These are phyloP conservation scores for Lachnellula cervina DNA, from an alignment of 2,329 filamentous ascomycete genomes.

Conservation along the genomic window DNA sequence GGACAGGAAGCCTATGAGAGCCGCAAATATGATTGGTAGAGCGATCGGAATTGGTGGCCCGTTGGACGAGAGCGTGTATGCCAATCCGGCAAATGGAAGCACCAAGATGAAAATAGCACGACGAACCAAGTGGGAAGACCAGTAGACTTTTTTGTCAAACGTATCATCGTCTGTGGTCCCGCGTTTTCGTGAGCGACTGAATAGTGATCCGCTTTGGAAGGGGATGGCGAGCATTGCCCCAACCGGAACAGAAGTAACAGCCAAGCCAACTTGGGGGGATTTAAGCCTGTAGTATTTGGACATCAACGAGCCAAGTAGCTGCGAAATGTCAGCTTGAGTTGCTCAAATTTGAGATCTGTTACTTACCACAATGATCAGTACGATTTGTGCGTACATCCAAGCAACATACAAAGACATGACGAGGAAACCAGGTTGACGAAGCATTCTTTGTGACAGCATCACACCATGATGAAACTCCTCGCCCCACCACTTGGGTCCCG, in stretches of 20 bases:
- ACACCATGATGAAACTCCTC: slow-evolving; percentile 70
- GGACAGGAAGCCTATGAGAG: slow-evolving; percentile 63
- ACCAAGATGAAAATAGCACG: slow-evolving; percentile 62
- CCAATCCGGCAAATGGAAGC: slow-evolving; percentile 61
- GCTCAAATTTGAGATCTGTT: neutral
- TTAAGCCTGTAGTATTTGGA: slow-evolving; percentile 62
- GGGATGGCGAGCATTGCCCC: slow-evolving; percentile 67
- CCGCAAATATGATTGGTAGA: slow-evolving; percentile 63
- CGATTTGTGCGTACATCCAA: slow-evolving; percentile 75
- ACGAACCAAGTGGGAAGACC: slow-evolving; percentile 69
- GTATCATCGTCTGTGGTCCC: slow-evolving; percentile 63
- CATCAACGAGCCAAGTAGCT: slow-evolving; percentile 64
- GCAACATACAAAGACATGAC: slow-evolving; percentile 66
- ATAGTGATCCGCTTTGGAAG: slow-evolving; percentile 65
- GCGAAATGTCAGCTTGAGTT: slow-evolving; percentile 12
- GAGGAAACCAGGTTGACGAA: slow-evolving; percentile 69
- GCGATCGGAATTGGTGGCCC: slow-evolving; percentile 56
- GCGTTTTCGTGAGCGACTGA: slow-evolving; percentile 59
- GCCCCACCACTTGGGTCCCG: slow-evolving; percentile 71
- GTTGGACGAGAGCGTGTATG: slow-evolving; percentile 62
- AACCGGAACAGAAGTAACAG: slow-evolving; percentile 60
- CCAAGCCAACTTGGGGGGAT: slow-evolving; percentile 61
- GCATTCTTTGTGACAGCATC: slow-evolving; percentile 62
- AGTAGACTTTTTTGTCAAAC: slow-evolving; percentile 56
- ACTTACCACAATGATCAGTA: slow-evolving; percentile 64